phyloP scores from a whole-genome alignment of 2,329 filamentous ascomycete species.

The Pseudogymnoascus verrucosus region DNA sequence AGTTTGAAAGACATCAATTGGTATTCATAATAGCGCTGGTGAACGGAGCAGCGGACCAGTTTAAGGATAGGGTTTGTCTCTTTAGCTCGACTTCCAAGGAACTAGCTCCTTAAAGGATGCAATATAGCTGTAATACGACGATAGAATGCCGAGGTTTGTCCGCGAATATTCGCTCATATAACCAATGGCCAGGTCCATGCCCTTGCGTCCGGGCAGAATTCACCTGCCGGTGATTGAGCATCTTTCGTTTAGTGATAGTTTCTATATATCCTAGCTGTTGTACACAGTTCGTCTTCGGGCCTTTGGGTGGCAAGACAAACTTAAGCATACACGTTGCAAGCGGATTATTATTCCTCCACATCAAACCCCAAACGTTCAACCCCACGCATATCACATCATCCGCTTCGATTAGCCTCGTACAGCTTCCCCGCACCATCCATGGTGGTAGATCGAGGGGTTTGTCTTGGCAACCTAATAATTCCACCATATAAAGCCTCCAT shows the following conservation, averaged over 20 bases:
- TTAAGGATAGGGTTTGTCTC: neutral
- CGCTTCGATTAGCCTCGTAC: neutral
- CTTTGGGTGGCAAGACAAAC: neutral
- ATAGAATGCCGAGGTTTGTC: no score
- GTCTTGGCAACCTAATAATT: neutral
- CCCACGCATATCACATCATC: neutral
- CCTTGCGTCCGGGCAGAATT: no score
- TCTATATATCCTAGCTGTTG: neutral
- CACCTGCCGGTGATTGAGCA: no score
- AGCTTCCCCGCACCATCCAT: neutral
- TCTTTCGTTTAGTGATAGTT: neutral
- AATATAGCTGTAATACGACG: neutral
- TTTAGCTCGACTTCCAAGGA: neutral
- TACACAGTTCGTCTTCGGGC: neutral
- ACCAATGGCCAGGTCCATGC: no score
- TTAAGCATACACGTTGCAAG: neutral
- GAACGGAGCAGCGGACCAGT: neutral
- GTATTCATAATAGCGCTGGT: neutral
- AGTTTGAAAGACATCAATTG: neutral
- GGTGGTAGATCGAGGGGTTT: neutral
- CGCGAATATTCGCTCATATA: no score
- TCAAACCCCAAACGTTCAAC: neutral
- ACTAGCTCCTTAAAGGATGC: neutral
- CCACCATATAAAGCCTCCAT: neutral
- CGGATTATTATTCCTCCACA: neutral